Conservation (phyloP, 805 yeast species). For the Yamadazyma tumulicola region DNA sequence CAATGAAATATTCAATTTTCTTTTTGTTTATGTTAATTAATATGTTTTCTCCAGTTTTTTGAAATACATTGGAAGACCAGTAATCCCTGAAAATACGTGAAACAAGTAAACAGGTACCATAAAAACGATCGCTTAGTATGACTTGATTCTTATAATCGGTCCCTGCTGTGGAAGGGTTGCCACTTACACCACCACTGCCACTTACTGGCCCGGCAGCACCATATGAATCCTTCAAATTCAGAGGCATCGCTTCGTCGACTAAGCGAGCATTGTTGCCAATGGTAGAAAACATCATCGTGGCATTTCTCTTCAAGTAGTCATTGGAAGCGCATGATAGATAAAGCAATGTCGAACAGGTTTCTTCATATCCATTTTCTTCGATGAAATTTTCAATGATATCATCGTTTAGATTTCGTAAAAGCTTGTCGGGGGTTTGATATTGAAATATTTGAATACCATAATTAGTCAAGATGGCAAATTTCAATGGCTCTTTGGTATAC, state of each 20-base stretch:
- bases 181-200: not conserved
- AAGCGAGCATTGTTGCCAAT: conserved; percentile 52
- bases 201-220: not conserved
- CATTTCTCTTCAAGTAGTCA: conserved; percentile 40
- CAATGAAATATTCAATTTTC: conserved; percentile 65
- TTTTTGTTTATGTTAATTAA: conserved; percentile 43
- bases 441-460: conserved; percentile 74
- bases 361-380: conserved; percentile 79
- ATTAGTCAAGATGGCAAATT: conserved; percentile 79
- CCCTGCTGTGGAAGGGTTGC: not conserved
- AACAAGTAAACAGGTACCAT: conserved; percentile 76
- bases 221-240: conserved; percentile 5
- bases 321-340: conserved; percentile 77
- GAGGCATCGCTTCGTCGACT: conserved; percentile 16
- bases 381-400: conserved; percentile 65
- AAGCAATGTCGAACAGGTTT: conserved; percentile 85
- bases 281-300: conserved; percentile 48
- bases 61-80: conserved; percentile 75
- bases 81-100: conserved; percentile 74
- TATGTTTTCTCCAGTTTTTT: conserved; percentile 42
- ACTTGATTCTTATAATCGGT: conserved; percentile 50
- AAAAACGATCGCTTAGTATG: conserved; percentile 86
- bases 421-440: conserved; percentile 75
- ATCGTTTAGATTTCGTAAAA: conserved; percentile 67
- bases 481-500: conserved; percentile 61